Conservation (phyloP, 2,329 filamentous ascomycete species). For the Alternaria arborescens region DNA sequence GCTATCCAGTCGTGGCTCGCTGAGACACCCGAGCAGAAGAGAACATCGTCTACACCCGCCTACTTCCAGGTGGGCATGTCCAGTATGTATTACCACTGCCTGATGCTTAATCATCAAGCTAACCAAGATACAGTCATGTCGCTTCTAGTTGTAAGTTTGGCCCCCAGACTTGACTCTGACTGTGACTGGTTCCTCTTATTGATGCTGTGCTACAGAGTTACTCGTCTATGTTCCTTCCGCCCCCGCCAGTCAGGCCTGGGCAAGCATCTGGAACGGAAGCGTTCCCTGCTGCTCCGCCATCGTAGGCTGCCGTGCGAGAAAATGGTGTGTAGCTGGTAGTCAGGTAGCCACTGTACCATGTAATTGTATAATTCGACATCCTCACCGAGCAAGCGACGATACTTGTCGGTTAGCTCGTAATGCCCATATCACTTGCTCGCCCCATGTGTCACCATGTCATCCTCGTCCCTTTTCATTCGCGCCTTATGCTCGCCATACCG, state of each 20-base stretch:
- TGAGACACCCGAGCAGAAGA: slow-evolving; percentile 73
- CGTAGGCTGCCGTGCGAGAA: slow-evolving; percentile 32
- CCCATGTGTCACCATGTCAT: slow-evolving; percentile 1
- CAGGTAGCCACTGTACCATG: slow-evolving; percentile 24
- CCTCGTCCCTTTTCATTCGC: slow-evolving; percentile 8
- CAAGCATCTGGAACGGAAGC: slow-evolving; percentile 57
- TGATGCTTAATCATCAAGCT: slow-evolving; percentile 5
- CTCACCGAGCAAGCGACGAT: slow-evolving; percentile 2
- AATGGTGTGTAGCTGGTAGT: slow-evolving; percentile 7
- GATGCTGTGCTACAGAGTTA: slow-evolving; percentile 56
- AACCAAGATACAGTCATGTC: slow-evolving; percentile 51
- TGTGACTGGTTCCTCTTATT: slow-evolving; percentile 9
- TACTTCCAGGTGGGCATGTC: slow-evolving; percentile 83
- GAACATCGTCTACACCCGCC: slow-evolving; percentile 72
- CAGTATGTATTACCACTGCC: slow-evolving; percentile 61
- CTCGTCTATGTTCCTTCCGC: slow-evolving; percentile 71
- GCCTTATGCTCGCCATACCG: slow-evolving; percentile 1
- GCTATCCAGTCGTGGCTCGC: slow-evolving; percentile 79
- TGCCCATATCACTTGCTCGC: slow-evolving; percentile 1
- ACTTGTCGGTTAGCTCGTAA: slow-evolving; percentile 4
- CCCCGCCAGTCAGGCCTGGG: slow-evolving; percentile 50
- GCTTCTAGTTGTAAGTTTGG: slow-evolving; percentile 54
- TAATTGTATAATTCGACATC: slow-evolving; percentile 25
- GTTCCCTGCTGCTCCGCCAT: slow-evolving; percentile 57
- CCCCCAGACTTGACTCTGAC: not conserved